Evolutionary conservation across 2,329 filamentous ascomycete species (phyloP).

Genomic region (Reticulascus tulasneorum): DNA sequence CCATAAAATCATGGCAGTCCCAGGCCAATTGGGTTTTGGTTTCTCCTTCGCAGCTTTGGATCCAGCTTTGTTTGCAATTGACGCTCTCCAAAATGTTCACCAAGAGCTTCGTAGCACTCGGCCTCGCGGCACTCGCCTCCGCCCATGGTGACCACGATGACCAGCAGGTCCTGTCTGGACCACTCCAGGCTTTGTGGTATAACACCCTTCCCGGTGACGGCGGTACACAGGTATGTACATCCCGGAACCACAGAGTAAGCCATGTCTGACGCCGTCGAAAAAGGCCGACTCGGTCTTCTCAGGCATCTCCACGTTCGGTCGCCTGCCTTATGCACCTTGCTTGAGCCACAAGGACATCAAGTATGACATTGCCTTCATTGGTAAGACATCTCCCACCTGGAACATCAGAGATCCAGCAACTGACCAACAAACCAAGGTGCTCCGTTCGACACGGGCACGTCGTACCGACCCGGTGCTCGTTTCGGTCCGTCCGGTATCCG

Average conservation of each 20-base stretch:
- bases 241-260: neutral
- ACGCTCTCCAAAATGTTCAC: constrained; percentile 22
- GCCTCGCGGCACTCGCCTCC: constrained; percentile 45
- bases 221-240: constrained; percentile 64
- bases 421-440: too few relatives aligned
- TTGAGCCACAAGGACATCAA: constrained; percentile 64
- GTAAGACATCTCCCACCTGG: too few relatives aligned
- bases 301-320: constrained; percentile 81
- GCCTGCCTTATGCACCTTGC: constrained; percentile 73
- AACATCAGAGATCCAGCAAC: too few relatives aligned
- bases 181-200: constrained; percentile 76
- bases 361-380: constrained; percentile 84
- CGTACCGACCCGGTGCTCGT: constrained; percentile 76
- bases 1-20: constrained; percentile 8
- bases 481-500: constrained; percentile 83
- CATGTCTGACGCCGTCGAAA: neutral
- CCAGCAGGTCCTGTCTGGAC: constrained; percentile 62
- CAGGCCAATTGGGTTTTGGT: neutral
- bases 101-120: constrained; percentile 27
- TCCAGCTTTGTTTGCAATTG: neutral
- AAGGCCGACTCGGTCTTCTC: constrained; percentile 86
- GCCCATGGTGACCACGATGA: constrained; percentile 57
- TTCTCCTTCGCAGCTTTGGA: neutral
- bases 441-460: constrained; percentile 82
- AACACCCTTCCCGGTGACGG: constrained; percentile 79